These are phyloP conservation scores for Pelagomonas calceolata DNA, from an alignment of 108 stramenopile species.

Conservation along the genomic window DNA sequence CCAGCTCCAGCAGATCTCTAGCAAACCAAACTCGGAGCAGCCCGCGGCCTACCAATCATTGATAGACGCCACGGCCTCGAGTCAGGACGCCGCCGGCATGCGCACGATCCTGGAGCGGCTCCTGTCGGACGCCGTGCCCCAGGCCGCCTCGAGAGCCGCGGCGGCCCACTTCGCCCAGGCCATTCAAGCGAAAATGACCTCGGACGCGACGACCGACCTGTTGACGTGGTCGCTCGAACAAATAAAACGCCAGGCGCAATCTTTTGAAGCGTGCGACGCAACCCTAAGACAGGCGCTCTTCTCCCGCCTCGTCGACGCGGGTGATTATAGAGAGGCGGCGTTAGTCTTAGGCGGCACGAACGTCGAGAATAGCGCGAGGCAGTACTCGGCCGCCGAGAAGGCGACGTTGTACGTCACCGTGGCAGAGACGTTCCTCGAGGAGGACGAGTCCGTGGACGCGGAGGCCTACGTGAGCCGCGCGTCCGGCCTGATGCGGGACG, in stretches of 20 bases:
- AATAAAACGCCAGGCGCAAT: background rate
- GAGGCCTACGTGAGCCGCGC: conserved; percentile 24
- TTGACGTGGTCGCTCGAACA: background rate
- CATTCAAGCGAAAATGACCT: background rate
- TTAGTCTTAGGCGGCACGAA: conserved; percentile 2
- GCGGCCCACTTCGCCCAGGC: background rate
- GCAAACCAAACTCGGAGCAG: too few species aligned
- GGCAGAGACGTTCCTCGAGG: conserved; percentile 25
- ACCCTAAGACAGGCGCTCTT: background rate
- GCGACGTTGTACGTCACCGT: conserved; percentile 22
- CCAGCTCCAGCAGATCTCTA: too few species aligned
- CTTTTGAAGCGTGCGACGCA: conserved; percentile 4
- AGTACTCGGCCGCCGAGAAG: conserved; percentile 8
- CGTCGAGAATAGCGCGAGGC: background rate
- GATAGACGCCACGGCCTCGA: too few species aligned
- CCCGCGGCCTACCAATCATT: too few species aligned
- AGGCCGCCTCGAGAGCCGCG: background rate
- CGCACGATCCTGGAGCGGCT: too few species aligned
- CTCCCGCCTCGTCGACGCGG: background rate
- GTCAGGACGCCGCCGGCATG: too few species aligned
- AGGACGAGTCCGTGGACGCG: conserved; percentile 28
- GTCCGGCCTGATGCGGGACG: conserved; percentile 7
- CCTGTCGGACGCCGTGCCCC: background rate
- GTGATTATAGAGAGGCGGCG: conserved; percentile 10
- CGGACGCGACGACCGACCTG: background rate